Evolutionary conservation across 2,329 filamentous ascomycete species (phyloP), one percentile per base, ranked within the genome.

Genomic region (Colletotrichum camelliae): DNA sequence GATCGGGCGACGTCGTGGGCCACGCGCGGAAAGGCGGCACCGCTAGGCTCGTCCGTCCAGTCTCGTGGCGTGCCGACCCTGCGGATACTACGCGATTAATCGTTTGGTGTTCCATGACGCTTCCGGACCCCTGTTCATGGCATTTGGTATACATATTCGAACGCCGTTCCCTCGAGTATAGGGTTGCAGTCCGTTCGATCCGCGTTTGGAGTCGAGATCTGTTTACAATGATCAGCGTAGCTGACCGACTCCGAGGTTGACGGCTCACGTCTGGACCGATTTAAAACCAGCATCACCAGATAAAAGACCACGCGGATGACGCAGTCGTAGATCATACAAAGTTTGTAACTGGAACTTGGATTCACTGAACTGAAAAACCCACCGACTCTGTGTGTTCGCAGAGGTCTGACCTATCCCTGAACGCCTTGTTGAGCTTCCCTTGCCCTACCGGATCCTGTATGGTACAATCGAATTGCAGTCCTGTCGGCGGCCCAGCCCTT

Each of bases 391-490:
- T 33, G 31, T 68, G 57, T 62, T 18, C 52, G 72, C 55, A 62
- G 35, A 61, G 64, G 35, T 43, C 70, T 73, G 70, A 43, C 74
- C 60, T 71, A 75, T 70, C 60, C 74, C 67, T 74, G 24, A 76
- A 76, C 74, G 71, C 74, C 71, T 70, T 52, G 66, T 67, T 27
- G 33, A 75, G 66, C 67, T 67, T 75, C 61, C 72, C 61, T 37
- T 76, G 31, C 72, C 61, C 60, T 70, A 48, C 62, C 66, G 31
- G 29, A 58, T 62, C 74, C 74, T 71, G 60, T 77, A 77, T 77
- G 76, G 60, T 77, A 77, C 76, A 77, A 67, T 74, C 55, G 27
- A 75, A 75, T 48, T 39, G 33, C 52, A 74, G 72, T 29, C 65
- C 37, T 67, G 24, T 75, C 33, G 31, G 29, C 55, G 57, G 31